Evolutionary conservation across 2,329 filamentous ascomycete genomes (phyloP).

Genomic region (Ophiobolus disseminans): DNA sequence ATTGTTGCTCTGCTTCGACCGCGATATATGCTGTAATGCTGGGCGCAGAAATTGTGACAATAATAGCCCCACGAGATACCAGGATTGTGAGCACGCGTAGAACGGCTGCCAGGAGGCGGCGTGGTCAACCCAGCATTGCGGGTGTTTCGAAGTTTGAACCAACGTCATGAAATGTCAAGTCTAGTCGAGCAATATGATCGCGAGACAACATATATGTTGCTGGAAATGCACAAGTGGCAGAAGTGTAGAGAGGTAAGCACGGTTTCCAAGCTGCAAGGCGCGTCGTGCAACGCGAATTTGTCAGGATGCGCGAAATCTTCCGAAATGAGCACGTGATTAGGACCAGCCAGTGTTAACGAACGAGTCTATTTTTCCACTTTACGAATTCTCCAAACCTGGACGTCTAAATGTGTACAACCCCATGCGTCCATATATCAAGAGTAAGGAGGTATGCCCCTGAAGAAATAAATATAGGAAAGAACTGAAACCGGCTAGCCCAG

Average conservation of each 20-base stretch:
- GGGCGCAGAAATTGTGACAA: background rate
- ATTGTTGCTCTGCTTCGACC: background rate
- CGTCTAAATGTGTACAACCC: conserved; percentile 4
- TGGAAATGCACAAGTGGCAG: too few relatives aligned
- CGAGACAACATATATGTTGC: too few relatives aligned
- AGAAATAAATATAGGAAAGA: conserved; percentile 27
- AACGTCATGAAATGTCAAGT: background rate
- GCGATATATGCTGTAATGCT: background rate
- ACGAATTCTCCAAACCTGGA: conserved; percentile 13
- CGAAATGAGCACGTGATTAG: conserved; percentile 1
- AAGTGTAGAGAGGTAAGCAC: background rate
- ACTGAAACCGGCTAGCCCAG: conserved; percentile 26
- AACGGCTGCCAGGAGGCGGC: conserved; percentile 2
- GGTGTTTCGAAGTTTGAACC: conserved; percentile 3
- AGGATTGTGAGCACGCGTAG: background rate
- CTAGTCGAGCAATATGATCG: background rate
- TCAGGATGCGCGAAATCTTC: background rate
- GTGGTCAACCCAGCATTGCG: background rate
- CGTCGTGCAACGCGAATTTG: conserved; percentile 5
- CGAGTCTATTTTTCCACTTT: conserved; percentile 7
- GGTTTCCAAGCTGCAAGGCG: background rate
- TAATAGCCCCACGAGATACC: background rate
- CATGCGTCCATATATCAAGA: conserved; percentile 4
- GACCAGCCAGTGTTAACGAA: background rate
- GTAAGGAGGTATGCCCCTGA: conserved; percentile 3